Base-by-base conservation (phyloP, 2,329 filamentous ascomycete species). In the Sporothrix pallida region DNA sequence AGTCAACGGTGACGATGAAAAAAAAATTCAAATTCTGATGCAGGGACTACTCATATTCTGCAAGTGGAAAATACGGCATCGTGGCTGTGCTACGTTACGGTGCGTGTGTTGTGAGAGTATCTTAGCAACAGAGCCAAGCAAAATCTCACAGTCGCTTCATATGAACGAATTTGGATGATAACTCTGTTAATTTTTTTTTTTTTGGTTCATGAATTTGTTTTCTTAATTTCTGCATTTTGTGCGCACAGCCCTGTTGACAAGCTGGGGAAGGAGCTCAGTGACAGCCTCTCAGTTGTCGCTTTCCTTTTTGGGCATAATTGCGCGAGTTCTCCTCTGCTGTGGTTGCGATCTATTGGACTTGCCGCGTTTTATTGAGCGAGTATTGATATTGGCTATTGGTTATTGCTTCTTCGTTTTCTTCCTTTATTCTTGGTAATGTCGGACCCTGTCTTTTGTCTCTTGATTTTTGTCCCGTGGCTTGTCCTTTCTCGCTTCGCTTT, bases 221-320 rank as follows among this genome's bases (percentile, higher is more conserved):
- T 12, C 44, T 37, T 56, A 13, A 56, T 56, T 56, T 2, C 5
- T 23, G 17, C 6, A 42, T 20, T 37, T 37, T 37, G 31, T 37
- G 31, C 31, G 62, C 62, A 48, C 42, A 67, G 62, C 62, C 62
- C 15, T 65, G 17, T 67, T 17, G 9, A 3, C n/a, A 67, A 67
- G 26, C 62, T 26, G 62, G 62, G 62, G 42, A 67, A 67, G 42
- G 42, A 44, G 20, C 60, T 37, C 31, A 37, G 31, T 37, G 31
- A 37, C 31, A 37, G 31, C 31, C 31, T 37, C 31, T 37, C 31
- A 37, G 31, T 37, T 7, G 31, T 12, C 20, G 67, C 13, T 31
- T 72, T 26, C 58, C 60, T 37, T 13, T 65, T 72, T 56, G 58
- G 70, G 56, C 56, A 71, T 17, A 58, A 71, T 71, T 52, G 70